Conservation (phyloP, 805 yeast species). For the Wickerhamomyces xylosicus region DNA sequence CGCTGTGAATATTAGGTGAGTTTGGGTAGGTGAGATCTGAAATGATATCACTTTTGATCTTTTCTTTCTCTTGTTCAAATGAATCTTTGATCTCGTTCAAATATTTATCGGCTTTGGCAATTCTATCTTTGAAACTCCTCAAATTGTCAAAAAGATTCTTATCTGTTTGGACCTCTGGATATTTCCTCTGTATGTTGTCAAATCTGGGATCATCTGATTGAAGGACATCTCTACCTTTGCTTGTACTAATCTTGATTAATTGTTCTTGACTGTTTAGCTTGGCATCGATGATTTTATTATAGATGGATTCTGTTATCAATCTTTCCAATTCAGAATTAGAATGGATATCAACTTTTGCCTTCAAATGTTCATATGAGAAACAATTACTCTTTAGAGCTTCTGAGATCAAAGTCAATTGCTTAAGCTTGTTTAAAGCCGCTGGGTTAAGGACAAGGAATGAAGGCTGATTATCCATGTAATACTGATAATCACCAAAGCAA, state of each 20-base stretch:
- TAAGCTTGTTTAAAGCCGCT: constrained; percentile 11
- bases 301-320: constrained; percentile 14
- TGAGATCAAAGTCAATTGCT: constrained; percentile 12
- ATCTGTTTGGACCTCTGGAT: constrained; percentile 4
- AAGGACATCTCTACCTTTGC: constrained; percentile 17
- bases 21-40: neutral
- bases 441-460: constrained; percentile 9
- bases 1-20: neutral
- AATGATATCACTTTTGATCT: neutral
- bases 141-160: constrained; percentile 8
- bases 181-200: constrained; percentile 1
- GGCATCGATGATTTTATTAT: constrained; percentile 11
- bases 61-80: neutral
- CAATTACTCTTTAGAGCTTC: constrained; percentile 12
- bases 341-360: constrained; percentile 3
- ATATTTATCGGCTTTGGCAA: constrained; percentile 7
- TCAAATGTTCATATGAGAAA: constrained; percentile 9
- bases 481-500: constrained; percentile 15
- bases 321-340: constrained; percentile 11
- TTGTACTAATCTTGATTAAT: constrained; percentile 10
- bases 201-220: constrained; percentile 5
- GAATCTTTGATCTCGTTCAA: constrained; percentile 3
- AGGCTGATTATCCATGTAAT: constrained; percentile 6
- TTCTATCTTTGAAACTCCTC: constrained; percentile 7
- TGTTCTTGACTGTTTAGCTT: constrained; percentile 12